These are phyloP conservation scores for Chaetomium fimeti DNA, from an alignment of 495 filamentous ascomycete genomes.

Conservation along the genomic window DNA sequence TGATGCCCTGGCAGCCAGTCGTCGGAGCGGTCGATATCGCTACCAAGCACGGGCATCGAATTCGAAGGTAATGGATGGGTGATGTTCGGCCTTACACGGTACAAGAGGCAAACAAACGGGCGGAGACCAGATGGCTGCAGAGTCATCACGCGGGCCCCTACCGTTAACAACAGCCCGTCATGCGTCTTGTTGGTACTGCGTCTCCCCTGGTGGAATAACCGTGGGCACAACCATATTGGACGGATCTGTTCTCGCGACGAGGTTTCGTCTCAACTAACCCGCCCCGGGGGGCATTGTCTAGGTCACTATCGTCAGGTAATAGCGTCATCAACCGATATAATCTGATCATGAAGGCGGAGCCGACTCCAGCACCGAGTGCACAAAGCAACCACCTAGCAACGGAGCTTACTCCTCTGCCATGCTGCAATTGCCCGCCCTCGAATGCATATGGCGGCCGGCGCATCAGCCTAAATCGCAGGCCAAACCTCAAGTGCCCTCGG, in stretches of 20 bases:
- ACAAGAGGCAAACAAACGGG: constrained; percentile 6
- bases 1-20: neutral
- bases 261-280: neutral
- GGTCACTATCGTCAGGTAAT: neutral
- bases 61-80: neutral
- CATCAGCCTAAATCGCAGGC: neutral
- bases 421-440: neutral
- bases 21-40: constrained; percentile 13
- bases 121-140: constrained; percentile 29
- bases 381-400: neutral
- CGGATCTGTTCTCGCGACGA: neutral
- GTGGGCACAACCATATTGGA: constrained; percentile 10
- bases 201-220: neutral
- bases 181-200: constrained; percentile 16
- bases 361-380: neutral
- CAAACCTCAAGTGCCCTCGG: neutral
- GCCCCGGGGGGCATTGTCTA: constrained; percentile 2
- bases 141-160: constrained; percentile 34
- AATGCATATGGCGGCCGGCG: neutral
- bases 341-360: neutral
- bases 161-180: constrained; percentile 24
- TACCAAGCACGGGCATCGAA: neutral
- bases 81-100: neutral
- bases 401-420: neutral
- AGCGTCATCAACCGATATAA: neutral